phyloP scores from a whole-genome alignment of 2,329 filamentous ascomycete species.

The Periconia macrospinosa region DNA sequence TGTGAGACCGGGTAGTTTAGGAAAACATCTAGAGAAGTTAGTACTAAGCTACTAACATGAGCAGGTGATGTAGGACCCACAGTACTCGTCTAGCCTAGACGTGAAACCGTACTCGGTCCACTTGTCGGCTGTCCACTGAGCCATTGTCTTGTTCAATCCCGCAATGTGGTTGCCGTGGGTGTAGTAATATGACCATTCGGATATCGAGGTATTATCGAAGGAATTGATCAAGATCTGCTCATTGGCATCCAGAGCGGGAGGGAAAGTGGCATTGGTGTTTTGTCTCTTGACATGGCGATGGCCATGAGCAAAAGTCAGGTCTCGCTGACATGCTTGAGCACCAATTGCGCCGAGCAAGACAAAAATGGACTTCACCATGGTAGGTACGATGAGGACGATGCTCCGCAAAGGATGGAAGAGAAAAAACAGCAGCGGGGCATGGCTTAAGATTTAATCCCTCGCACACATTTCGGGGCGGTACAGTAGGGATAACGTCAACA shows the following conservation, averaged over 20 bases:
- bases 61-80: slow-evolving; percentile 12
- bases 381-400: not conserved
- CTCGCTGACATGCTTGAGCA: slow-evolving; percentile 38
- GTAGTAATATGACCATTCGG: slow-evolving; percentile 44
- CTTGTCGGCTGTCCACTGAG: slow-evolving; percentile 44
- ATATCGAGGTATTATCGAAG: slow-evolving; percentile 45
- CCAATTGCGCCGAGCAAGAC: slow-evolving; percentile 29
- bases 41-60: slow-evolving; percentile 1
- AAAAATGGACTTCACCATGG: slow-evolving; percentile 28
- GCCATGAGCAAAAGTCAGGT: slow-evolving; percentile 24
- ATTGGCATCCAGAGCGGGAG: slow-evolving; percentile 36
- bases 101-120: slow-evolving; percentile 41
- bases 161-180: slow-evolving; percentile 40
- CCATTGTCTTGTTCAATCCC: slow-evolving; percentile 40
- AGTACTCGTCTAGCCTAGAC: slow-evolving; percentile 42
- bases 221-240: slow-evolving; percentile 45
- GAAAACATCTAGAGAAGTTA: slow-evolving; percentile 29
- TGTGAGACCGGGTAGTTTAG: slow-evolving; percentile 43
- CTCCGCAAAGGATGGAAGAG: not conserved
- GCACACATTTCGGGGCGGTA: no score
- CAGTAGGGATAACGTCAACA: slow-evolving; percentile 22
- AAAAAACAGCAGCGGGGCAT: not conserved
- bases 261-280: slow-evolving; percentile 26
- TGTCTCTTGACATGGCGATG: slow-evolving; percentile 31
- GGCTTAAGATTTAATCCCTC: slow-evolving; percentile 15